Evolutionary conservation across 345 rosid species (phyloP).

Genomic region (Boechera divaricarpa): DNA sequence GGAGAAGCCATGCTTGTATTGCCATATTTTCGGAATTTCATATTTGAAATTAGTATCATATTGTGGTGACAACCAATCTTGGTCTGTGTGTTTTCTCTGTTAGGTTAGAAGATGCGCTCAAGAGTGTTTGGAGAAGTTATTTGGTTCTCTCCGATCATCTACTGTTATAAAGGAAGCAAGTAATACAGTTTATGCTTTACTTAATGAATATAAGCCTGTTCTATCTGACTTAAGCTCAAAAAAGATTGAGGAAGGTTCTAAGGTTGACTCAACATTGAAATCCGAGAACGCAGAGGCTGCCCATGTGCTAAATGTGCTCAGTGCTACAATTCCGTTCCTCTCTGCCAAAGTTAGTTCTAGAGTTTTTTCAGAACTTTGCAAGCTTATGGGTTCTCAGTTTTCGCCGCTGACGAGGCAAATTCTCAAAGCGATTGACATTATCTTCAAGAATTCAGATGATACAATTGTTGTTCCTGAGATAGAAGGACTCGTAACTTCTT

Average conservation of each 20-base stretch:
- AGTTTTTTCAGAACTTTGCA: constrained; percentile 56
- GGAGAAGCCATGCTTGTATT: background rate
- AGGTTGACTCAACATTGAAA: constrained; percentile 49
- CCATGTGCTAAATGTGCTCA: constrained; percentile 74
- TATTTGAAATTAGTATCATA: background rate
- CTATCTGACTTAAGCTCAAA: constrained; percentile 43
- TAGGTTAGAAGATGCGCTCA: constrained; percentile 87
- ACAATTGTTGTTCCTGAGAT: constrained; percentile 51
- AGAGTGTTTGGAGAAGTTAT: constrained; percentile 69
- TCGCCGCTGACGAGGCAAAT: constrained; percentile 66
- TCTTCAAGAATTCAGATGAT: constrained; percentile 54
- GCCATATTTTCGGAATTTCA: constrained; percentile 19
- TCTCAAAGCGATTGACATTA: constrained; percentile 60
- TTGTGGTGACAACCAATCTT: constrained; percentile 9
- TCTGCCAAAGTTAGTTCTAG: constrained; percentile 55
- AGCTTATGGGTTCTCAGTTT: constrained; percentile 58
- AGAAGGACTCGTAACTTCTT: constrained; percentile 56
- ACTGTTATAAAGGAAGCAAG: constrained; percentile 68
- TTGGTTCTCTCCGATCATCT: constrained; percentile 54
- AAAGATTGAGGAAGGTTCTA: constrained; percentile 51
- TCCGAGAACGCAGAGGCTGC: constrained; percentile 68
- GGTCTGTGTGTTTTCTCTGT: constrained; percentile 28
- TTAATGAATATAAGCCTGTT: constrained; percentile 52
- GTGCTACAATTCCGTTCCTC: constrained; percentile 58
- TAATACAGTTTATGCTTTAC: constrained; percentile 54